Conservation (phyloP, 495 filamentous ascomycete genomes). For the Xylaria telfairii region DNA sequence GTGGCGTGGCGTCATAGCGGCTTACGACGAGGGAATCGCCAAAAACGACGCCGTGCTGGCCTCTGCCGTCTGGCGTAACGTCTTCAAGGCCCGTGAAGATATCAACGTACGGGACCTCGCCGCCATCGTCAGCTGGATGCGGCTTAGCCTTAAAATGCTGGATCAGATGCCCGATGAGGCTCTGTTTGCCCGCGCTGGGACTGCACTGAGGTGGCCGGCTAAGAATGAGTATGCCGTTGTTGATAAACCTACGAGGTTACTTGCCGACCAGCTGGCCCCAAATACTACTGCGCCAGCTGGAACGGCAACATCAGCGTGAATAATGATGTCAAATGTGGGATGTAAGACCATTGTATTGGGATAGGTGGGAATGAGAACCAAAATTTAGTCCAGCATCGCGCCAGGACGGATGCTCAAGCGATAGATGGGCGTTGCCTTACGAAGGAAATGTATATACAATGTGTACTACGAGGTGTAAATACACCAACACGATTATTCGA, state of each 20-base stretch:
- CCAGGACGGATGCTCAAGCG: not conserved
- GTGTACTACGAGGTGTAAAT: slow-evolving; percentile 10
- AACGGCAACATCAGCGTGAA: not conserved
- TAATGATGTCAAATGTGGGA: not conserved
- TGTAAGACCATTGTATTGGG: slow-evolving; percentile 12
- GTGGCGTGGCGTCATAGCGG: slow-evolving; percentile 82
- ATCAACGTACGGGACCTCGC: slow-evolving; percentile 75
- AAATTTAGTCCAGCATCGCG: not conserved
- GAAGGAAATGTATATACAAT: slow-evolving; percentile 21
- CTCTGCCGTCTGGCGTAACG: slow-evolving; percentile 89
- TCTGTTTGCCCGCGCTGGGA: slow-evolving; percentile 38
- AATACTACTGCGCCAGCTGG: not conserved
- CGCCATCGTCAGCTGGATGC: slow-evolving; percentile 78
- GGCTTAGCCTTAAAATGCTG: slow-evolving; percentile 67
- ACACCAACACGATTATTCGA: slow-evolving; percentile 34
- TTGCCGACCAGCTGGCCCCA: slow-evolving; percentile 28
- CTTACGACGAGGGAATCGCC: slow-evolving; percentile 86
- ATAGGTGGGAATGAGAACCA: not conserved
- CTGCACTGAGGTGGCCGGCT: slow-evolving; percentile 48
- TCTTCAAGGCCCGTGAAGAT: slow-evolving; percentile 78
- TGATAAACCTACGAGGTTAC: slow-evolving; percentile 39
- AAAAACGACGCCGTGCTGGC: slow-evolving; percentile 87
- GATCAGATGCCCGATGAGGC: slow-evolving; percentile 67
- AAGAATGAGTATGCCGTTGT: slow-evolving; percentile 51
- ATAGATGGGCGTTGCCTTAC: not conserved